phyloP scores from a whole-genome alignment of 1,284 basidiomycete genomes.

The Cryptococcus sp. region DNA sequence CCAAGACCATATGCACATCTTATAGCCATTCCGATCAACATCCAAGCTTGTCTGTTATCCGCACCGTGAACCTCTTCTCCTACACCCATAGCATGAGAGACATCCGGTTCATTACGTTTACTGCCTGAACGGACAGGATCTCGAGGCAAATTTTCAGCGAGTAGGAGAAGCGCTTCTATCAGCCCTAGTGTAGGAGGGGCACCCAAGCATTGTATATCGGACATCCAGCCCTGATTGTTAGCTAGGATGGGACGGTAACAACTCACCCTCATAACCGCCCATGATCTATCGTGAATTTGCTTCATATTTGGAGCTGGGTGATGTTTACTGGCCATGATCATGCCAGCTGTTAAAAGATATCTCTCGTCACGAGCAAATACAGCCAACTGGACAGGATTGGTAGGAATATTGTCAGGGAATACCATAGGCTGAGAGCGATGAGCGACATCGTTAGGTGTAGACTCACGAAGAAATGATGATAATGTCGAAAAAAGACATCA shows the following conservation, averaged over 20 bases:
- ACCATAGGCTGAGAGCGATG: constrained; percentile 43
- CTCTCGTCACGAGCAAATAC: constrained; percentile 45
- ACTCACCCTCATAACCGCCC: constrained; percentile 42
- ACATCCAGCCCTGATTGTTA: constrained; percentile 33
- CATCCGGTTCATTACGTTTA: constrained; percentile 12
- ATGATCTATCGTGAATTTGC: constrained; percentile 37
- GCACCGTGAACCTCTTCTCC: constrained; percentile 38
- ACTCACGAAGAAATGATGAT: constrained; percentile 49
- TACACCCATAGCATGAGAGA: constrained; percentile 25
- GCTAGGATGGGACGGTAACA: not conserved
- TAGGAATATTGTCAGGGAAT: constrained; percentile 42
- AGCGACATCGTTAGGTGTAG: not conserved
- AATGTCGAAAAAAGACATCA: constrained; percentile 44
- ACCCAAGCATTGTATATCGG: constrained; percentile 40
- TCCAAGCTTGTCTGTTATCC: constrained; percentile 46
- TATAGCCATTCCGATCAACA: constrained; percentile 44
- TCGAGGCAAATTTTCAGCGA: constrained; percentile 46
- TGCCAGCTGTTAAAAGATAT: constrained; percentile 46
- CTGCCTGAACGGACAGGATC: constrained; percentile 16
- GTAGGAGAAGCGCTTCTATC: constrained; percentile 42
- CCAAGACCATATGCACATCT: constrained; percentile 42
- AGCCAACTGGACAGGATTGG: constrained; percentile 39
- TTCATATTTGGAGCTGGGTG: constrained; percentile 30
- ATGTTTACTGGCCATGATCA: constrained; percentile 48
- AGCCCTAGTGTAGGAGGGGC: constrained; percentile 41